A percentile compares a stretch with the other conserved stretches of the same genome.
Evolutionary conservation across 164 flowering plant species (phyloP).

Genomic region (Vitis amurensis): DNA sequence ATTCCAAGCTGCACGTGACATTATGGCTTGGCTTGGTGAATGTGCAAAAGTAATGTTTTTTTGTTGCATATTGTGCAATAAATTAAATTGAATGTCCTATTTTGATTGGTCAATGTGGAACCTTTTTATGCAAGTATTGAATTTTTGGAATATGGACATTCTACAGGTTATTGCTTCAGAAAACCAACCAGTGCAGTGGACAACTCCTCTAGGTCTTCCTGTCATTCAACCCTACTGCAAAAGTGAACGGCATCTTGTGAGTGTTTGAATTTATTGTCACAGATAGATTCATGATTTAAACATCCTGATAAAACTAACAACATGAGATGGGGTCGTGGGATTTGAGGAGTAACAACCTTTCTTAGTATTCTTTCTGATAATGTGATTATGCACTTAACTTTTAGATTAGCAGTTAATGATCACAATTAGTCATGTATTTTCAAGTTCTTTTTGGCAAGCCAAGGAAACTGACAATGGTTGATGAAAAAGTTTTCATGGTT

Average conservation of each 20-base stretch:
- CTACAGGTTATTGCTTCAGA: conserved; percentile 79
- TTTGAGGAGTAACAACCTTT: no score
- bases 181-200: conserved; percentile 88
- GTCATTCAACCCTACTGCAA: conserved; percentile 93
- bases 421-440: no score
- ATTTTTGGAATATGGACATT: conserved; percentile 7
- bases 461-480: no score
- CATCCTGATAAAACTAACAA: neutral
- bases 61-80: neutral
- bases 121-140: neutral
- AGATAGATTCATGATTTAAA: neutral
- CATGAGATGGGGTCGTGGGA: no score
- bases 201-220: conserved; percentile 95
- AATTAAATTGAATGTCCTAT: neutral
- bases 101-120: neutral
- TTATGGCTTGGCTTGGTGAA: conserved; percentile 94
- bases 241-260: conserved; percentile 67
- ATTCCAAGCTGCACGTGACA: conserved; percentile 85
- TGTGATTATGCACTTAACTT: no score
- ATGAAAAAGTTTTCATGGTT: no score
- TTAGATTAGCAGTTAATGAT: no score
- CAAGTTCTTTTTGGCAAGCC: no score
- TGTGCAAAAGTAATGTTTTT: conserved; percentile 75
- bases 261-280: conserved; percentile 18
- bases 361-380: no score